Conservation (phyloP, 768 basidiomycete genomes). For the Phylloporus sp. region DNA sequence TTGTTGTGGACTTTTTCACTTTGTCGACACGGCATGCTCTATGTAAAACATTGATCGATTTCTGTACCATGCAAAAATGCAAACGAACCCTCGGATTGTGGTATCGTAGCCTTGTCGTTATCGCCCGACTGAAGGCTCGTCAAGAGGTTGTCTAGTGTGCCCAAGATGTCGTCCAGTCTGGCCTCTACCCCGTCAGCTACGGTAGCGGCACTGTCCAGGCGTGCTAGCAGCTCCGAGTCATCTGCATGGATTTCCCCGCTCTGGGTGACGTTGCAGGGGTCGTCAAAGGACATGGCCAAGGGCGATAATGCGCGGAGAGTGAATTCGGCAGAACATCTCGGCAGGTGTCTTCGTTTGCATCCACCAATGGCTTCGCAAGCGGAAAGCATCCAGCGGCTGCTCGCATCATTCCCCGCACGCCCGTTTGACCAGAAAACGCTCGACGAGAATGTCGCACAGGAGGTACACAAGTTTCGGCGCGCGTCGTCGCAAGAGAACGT, state of each 20-base stretch:
- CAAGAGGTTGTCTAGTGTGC: slow-evolving; percentile 52
- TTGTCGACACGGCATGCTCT: too few relatives aligned
- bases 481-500: slow-evolving; percentile 52
- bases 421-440: slow-evolving; percentile 47
- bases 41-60: slow-evolving; percentile 1
- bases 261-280: slow-evolving; percentile 16
- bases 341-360: slow-evolving; percentile 2
- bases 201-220: slow-evolving; percentile 52
- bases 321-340: slow-evolving; percentile 19
- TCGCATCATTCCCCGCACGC: slow-evolving; percentile 47
- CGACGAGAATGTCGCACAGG: slow-evolving; percentile 44
- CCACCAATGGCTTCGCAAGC: slow-evolving; percentile 46
- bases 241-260: slow-evolving; percentile 24
- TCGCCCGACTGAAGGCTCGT: slow-evolving; percentile 35
- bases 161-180: slow-evolving; percentile 57
- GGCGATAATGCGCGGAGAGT: slow-evolving; percentile 20
- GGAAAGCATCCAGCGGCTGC: slow-evolving; percentile 45
- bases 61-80: not conserved
- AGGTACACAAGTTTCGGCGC: slow-evolving; percentile 38
- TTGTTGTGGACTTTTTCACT: slow-evolving; percentile 8
- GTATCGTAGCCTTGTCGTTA: not conserved
- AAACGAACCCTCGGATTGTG: not conserved
- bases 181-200: slow-evolving; percentile 59
- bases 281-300: slow-evolving; percentile 25
- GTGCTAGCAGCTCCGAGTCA: slow-evolving; percentile 48